Percentiles rank a stretch among this genome's conserved stretches.
Evolutionary conservation across 345 rosid genomes (phyloP).

Genomic region (Capsella bursapastoris): DNA sequence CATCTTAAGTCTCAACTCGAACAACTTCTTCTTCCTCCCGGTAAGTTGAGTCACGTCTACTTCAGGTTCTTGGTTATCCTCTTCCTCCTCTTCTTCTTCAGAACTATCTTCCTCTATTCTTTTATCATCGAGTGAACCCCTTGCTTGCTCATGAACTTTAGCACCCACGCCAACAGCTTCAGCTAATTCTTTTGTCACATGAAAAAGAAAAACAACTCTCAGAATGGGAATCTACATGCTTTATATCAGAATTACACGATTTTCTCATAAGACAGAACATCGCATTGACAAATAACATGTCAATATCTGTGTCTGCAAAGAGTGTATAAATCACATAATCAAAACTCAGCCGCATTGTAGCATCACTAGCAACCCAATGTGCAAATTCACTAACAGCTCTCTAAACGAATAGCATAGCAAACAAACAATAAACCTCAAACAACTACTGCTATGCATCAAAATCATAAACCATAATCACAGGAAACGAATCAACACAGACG

Average conservation of each 20-base stretch:
- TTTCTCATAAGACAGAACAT: slow-evolving; percentile 5
- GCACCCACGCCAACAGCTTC: slow-evolving; percentile 43
- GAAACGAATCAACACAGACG: not conserved
- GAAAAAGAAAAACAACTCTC: not conserved
- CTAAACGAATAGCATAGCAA: not conserved
- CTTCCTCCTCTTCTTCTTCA: slow-evolving; percentile 52
- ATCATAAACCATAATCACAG: not conserved
- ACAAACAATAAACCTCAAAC: not conserved
- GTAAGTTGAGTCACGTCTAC: slow-evolving; percentile 74
- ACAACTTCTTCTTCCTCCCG: slow-evolving; percentile 78
- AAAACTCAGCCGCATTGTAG: not conserved
- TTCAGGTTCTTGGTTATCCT: slow-evolving; percentile 53
- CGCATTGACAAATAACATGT: not conserved
- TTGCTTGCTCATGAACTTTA: slow-evolving; percentile 42
- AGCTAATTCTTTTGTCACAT: slow-evolving; percentile 47
- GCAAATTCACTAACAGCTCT: not conserved
- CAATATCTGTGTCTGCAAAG: not conserved
- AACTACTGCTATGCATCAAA: slow-evolving; percentile 7
- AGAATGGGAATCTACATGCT: not conserved
- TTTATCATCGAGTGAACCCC: slow-evolving; percentile 44
- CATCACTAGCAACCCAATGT: not conserved
- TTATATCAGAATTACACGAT: not conserved
- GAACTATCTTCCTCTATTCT: slow-evolving; percentile 51
- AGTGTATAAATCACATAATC: not conserved
- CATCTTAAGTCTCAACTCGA: slow-evolving; percentile 87